These are phyloP conservation scores for Betula pendula DNA, from an alignment of 306 rosid species.

Conservation along the genomic window DNA sequence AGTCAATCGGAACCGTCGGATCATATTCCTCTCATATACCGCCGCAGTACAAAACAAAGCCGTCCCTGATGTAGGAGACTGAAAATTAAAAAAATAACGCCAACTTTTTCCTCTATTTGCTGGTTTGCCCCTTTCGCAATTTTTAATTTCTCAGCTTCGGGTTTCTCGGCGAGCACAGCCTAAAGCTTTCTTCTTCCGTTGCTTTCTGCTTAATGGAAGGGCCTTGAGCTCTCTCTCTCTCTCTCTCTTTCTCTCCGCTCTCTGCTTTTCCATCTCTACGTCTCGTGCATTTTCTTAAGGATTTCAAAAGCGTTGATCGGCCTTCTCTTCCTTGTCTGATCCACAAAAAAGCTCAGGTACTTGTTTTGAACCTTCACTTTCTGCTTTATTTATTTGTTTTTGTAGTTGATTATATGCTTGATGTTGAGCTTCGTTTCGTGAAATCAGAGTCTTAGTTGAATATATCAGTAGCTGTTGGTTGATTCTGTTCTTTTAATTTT, in stretches of 20 bases:
- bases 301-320: constrained; percentile 21
- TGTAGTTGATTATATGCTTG: not conserved
- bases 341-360: constrained; percentile 43
- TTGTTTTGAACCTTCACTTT: constrained; percentile 15
- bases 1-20: constrained; percentile 43
- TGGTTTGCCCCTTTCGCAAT: constrained; percentile 42
- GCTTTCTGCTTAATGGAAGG: constrained; percentile 86
- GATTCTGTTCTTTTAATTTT: not conserved
- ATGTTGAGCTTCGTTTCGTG: constrained; percentile 9
- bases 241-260: constrained; percentile 18
- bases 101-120: constrained; percentile 19
- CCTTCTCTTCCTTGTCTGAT: constrained; percentile 41
- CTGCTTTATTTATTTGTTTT: not conserved
- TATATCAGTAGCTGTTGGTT: not conserved
- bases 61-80: constrained; percentile 22
- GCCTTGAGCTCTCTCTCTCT: constrained; percentile 42
- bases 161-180: constrained; percentile 47
- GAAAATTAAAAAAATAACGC: constrained; percentile 3
- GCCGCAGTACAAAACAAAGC: constrained; percentile 24
- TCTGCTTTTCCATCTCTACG: constrained; percentile 20
- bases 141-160: constrained; percentile 25
- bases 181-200: constrained; percentile 48
- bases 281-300: constrained; percentile 34
- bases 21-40: constrained; percentile 1
- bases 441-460: constrained; percentile 4